A percentile compares a stretch with the other conserved stretches of the same genome.
Evolutionary conservation across 2,329 filamentous ascomycete species (phyloP).

Genomic region (Chaetomiaceae sp.): DNA sequence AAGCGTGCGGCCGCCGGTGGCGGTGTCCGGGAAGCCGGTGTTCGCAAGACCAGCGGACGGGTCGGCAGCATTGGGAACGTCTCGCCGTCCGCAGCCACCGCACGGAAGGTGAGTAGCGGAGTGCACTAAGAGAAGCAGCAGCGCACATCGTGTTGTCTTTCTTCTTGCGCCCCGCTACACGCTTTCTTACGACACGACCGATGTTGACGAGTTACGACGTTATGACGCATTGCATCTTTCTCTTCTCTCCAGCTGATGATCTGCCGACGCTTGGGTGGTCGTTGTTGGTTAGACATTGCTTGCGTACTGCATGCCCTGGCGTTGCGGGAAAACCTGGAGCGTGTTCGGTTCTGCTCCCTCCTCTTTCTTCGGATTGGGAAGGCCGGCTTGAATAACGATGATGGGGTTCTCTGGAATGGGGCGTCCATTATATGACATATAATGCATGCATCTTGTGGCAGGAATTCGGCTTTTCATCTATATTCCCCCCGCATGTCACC

Average conservation of each 20-base stretch:
- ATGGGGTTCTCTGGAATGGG: background rate
- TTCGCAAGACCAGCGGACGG: conserved; percentile 62
- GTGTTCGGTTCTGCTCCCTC: background rate
- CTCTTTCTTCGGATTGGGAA: background rate
- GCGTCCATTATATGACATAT: conserved; percentile 10
- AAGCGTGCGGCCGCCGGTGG: conserved; percentile 33
- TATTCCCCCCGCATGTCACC: background rate
- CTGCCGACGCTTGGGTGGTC: background rate
- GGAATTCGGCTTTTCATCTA: background rate
- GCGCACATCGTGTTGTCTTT: background rate
- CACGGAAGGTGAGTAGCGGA: conserved; percentile 48
- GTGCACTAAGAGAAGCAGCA: conserved; percentile 3
- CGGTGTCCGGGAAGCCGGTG: conserved; percentile 50
- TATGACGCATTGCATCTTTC: background rate
- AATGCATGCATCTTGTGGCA: conserved; percentile 14
- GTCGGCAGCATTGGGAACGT: conserved; percentile 50
- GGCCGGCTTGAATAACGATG: no score
- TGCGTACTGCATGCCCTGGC: conserved; percentile 11
- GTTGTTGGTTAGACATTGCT: background rate
- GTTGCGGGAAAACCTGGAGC: conserved; percentile 2
- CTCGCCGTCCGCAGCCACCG: conserved; percentile 42
- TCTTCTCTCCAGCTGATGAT: background rate
- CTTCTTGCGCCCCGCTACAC: background rate
- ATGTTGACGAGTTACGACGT: conserved; percentile 19
- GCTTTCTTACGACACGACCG: background rate